Percentiles rank a stretch among this genome's conserved stretches.
Conservation (phyloP, 2,329 filamentous ascomycete genomes). For the Neopestalotiopsis sp. region DNA sequence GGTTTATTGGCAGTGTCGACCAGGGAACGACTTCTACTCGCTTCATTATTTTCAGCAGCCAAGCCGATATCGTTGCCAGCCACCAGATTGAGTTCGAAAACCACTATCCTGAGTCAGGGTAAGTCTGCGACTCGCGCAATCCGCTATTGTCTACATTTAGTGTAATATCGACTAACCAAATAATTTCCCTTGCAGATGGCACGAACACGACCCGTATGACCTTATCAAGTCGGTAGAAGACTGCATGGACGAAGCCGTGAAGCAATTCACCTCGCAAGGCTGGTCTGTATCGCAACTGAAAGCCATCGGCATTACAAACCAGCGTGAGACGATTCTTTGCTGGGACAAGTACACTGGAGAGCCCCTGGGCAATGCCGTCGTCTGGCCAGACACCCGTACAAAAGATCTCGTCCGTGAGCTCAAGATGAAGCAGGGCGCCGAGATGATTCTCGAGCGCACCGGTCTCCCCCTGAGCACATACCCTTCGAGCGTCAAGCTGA, state of each 20-base stretch:
- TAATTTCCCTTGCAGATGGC: constrained; percentile 65
- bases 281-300: constrained; percentile 72
- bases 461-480: constrained; percentile 88
- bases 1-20: constrained; percentile 87
- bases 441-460: constrained; percentile 72
- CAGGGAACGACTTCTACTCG: constrained; percentile 89
- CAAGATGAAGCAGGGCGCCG: constrained; percentile 69
- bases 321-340: constrained; percentile 85
- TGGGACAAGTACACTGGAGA: constrained; percentile 85
- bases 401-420: constrained; percentile 75
- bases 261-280: constrained; percentile 73
- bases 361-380: constrained; percentile 82
- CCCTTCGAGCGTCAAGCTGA: constrained; percentile 82
- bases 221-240: constrained; percentile 76
- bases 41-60: constrained; percentile 87
- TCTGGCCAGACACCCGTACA: constrained; percentile 89
- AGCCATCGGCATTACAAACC: constrained; percentile 85
- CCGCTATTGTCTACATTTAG: constrained; percentile 8
- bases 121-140: constrained; percentile 40
- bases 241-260: constrained; percentile 79
- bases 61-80: constrained; percentile 77
- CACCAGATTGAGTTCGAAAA: constrained; percentile 90
- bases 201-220: constrained; percentile 84
- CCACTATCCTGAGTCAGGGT: constrained; percentile 85
- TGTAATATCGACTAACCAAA: constrained; percentile 20